A percentile compares a stretch with the other conserved stretches of the same genome.
Conservation (phyloP, 768 basidiomycete species). For the Paxillus rubicundulus region DNA sequence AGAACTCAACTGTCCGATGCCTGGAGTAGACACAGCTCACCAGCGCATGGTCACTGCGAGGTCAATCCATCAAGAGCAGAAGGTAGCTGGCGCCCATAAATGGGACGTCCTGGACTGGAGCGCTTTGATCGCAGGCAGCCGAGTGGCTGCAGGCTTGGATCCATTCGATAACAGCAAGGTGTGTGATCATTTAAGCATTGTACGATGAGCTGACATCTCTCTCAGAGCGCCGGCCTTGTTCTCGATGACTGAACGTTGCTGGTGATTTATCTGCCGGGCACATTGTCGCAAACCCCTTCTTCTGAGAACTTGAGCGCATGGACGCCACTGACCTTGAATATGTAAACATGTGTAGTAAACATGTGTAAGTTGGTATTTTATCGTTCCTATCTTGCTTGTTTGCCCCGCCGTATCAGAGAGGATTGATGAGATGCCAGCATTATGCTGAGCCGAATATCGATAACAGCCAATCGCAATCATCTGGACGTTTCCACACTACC, state of each 20-base stretch:
- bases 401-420: not conserved
- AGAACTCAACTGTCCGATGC: slow-evolving; percentile 68
- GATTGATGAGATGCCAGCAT: too few species aligned
- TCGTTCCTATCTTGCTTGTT: not conserved
- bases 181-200: slow-evolving; percentile 1
- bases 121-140: slow-evolving; percentile 70
- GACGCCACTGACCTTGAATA: not conserved
- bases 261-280: too few species aligned
- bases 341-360: not conserved
- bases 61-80: slow-evolving; percentile 56
- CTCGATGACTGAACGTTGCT: slow-evolving; percentile 16
- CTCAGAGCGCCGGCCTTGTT: slow-evolving; percentile 20
- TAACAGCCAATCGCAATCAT: not conserved
- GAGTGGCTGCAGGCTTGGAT: slow-evolving; percentile 70
- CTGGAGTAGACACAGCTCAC: slow-evolving; percentile 66
- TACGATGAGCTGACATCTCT: not conserved
- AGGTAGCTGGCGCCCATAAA: slow-evolving; percentile 43
- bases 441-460: not conserved
- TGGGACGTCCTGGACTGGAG: slow-evolving; percentile 80
- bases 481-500: not conserved
- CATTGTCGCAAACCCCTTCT: too few species aligned
- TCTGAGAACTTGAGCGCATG: not conserved
- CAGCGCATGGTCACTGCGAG: slow-evolving; percentile 78
- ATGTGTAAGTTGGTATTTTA: too few species aligned
- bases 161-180: slow-evolving; percentile 39